Evolutionary conservation across 768 basidiomycete species (phyloP).

Genomic region (Polyporus arcularius): DNA sequence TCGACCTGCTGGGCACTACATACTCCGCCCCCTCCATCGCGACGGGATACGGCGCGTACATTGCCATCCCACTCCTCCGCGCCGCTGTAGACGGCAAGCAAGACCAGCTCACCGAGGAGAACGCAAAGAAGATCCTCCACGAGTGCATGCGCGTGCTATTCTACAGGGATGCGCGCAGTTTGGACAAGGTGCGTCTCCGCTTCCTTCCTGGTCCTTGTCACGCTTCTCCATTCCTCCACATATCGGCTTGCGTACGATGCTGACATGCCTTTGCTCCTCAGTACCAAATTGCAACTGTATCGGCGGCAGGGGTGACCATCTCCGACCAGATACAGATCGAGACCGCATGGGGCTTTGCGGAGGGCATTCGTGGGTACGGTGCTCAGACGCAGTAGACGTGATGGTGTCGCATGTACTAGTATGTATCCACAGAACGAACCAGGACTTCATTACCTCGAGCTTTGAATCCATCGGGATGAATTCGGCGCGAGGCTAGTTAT

Average conservation of each 20-base stretch:
- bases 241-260: not conserved
- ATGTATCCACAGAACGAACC: not conserved
- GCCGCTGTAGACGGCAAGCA: constrained; percentile 87
- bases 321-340: constrained; percentile 75
- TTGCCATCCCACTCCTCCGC: constrained; percentile 91
- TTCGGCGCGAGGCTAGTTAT: too few relatives aligned
- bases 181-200: constrained; percentile 78
- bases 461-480: too few relatives aligned
- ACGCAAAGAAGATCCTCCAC: constrained; percentile 77
- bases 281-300: constrained; percentile 96
- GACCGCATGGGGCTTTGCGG: constrained; percentile 91
- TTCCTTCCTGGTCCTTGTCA: not conserved
- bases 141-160: constrained; percentile 91
- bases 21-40: constrained; percentile 92
- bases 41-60: constrained; percentile 91
- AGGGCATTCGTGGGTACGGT: constrained; percentile 89
- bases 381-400: constrained; percentile 75
- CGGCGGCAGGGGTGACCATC: constrained; percentile 71
- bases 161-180: constrained; percentile 93
- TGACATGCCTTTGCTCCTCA: constrained; percentile 32
- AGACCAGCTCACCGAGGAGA: constrained; percentile 70
- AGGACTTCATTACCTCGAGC: not conserved
- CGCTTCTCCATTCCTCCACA: too few relatives aligned
- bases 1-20: constrained; percentile 96
- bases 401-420: not conserved